phyloP scores from a whole-genome alignment of 306 rosid species.

The Dicorynia guianensis region DNA sequence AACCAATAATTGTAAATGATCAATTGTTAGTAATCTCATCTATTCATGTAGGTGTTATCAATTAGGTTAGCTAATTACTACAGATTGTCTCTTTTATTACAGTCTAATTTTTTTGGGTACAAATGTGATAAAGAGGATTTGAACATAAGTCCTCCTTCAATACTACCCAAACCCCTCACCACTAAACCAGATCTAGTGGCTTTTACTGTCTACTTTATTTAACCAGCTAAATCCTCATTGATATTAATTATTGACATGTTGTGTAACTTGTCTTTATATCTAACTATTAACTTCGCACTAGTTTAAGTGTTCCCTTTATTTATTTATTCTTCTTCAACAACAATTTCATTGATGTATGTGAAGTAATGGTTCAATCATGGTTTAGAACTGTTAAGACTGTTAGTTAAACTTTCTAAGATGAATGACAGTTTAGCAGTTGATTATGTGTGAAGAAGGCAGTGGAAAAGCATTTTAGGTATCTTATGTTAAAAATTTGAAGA shows the following conservation, averaged over 20 bases:
- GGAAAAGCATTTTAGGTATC: slow-evolving; percentile 2
- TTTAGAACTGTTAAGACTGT: too few species aligned
- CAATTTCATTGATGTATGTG: background rate
- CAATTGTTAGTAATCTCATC: background rate
- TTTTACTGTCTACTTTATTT: too few species aligned
- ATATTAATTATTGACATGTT: background rate
- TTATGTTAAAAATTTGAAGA: background rate
- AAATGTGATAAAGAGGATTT: too few species aligned
- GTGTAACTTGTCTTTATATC: background rate
- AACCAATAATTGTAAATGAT: slow-evolving; percentile 29
- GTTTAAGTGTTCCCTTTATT: background rate
- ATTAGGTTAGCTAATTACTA: background rate
- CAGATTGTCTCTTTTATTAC: background rate
- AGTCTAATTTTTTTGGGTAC: background rate
- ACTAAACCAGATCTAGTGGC: too few species aligned
- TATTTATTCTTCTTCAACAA: background rate
- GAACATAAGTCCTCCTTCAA: too few species aligned
- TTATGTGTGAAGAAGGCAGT: background rate
- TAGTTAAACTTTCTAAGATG: background rate
- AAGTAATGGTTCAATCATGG: background rate
- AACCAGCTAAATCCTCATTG: background rate
- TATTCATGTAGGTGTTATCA: background rate
- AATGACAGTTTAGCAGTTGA: background rate
- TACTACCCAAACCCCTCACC: too few species aligned
- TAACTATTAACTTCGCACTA: background rate